These are phyloP conservation scores for Penicillium samsonianum DNA, from an alignment of 495 filamentous ascomycete species.

Conservation along the genomic window DNA sequence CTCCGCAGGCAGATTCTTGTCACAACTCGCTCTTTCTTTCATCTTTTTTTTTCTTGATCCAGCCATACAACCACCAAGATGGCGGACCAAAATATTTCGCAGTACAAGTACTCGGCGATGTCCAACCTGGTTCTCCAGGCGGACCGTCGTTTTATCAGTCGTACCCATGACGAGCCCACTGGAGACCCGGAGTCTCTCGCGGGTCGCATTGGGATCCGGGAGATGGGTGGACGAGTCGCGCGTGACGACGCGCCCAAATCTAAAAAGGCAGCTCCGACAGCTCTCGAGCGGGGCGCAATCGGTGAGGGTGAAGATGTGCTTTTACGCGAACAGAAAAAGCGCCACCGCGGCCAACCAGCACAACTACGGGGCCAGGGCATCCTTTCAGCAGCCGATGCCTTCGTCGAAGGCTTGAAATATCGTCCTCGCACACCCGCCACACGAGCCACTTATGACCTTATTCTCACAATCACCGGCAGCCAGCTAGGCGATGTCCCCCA, in stretches of 20 bases:
- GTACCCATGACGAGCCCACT: slow-evolving; percentile 89
- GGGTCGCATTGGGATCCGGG: slow-evolving; percentile 84
- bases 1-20: slow-evolving; percentile 37
- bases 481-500: slow-evolving; percentile 92
- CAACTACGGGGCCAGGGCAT: slow-evolving; percentile 78
- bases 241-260: slow-evolving; percentile 78
- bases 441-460: slow-evolving; percentile 92
- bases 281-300: slow-evolving; percentile 74
- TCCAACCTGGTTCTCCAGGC: slow-evolving; percentile 99
- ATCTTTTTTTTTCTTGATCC: slow-evolving; percentile 20
- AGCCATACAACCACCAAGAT: slow-evolving; percentile 51
- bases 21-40: slow-evolving; percentile 31
- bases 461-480: slow-evolving; percentile 83
- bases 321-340: slow-evolving; percentile 83
- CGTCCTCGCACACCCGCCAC: slow-evolving; percentile 90
- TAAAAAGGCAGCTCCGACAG: slow-evolving; percentile 65
- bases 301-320: slow-evolving; percentile 86
- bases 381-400: slow-evolving; percentile 78
- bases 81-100: slow-evolving; percentile 92
- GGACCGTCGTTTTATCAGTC: slow-evolving; percentile 92
- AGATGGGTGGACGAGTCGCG: slow-evolving; percentile 86
- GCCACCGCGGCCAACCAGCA: slow-evolving; percentile 71
- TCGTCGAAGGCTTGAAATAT: slow-evolving; percentile 84
- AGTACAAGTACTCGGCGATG: slow-evolving; percentile 99
- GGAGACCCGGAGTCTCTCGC: slow-evolving; percentile 97